Evolutionary conservation across 179 eudicot species (phyloP), one percentile per base, ranked within the genome.

Genomic region (Silene coronaria): DNA sequence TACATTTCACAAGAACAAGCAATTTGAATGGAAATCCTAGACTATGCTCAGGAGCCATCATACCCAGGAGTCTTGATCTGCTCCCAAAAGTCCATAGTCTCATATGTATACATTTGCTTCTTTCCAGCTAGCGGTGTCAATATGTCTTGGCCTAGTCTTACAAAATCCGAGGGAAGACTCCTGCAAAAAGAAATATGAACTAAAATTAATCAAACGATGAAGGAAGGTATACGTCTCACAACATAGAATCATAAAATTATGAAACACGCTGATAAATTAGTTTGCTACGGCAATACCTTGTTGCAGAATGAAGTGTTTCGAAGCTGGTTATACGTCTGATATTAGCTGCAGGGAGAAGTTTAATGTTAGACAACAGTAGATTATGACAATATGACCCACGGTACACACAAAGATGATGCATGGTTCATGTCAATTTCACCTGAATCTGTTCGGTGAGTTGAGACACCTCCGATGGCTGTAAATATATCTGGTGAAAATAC

Each of bases 31-130:
- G 67, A 57, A 38, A 19, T 27, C 24, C 14, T 3, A 5, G 24
- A 34, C 19, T 60, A 60, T 19, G n/a, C n/a, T n/a, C n/a, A n/a
- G 72, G 69, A 48, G 75, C 22, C 32, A 60, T 22, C 77, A 61
- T 81, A 89, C 99, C 98, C 99, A 45, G 98, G 98, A 60, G 97
- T 93, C 77, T 96, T 96, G 74, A 96, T 96, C 79, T 96, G 99
- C 85, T 96, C 96, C 99, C 98, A 96, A 78, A 89, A 96, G 78
- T 91, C 97, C 90, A 80, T 77, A 51, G 97, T 93, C 84, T 93
- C 99, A 48, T 88, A 91, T 16, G 97, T 90, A 81, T 88, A 96
- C 75, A 96, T 78, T 71, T 91, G 83, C 77, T 88, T 85, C 86
- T 93, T 96, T 59, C 99, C 99, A 24, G 99, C 96, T 64, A 96